Evolutionary conservation across 306 rosid species (phyloP).

Genomic region (Datisca glomerata): DNA sequence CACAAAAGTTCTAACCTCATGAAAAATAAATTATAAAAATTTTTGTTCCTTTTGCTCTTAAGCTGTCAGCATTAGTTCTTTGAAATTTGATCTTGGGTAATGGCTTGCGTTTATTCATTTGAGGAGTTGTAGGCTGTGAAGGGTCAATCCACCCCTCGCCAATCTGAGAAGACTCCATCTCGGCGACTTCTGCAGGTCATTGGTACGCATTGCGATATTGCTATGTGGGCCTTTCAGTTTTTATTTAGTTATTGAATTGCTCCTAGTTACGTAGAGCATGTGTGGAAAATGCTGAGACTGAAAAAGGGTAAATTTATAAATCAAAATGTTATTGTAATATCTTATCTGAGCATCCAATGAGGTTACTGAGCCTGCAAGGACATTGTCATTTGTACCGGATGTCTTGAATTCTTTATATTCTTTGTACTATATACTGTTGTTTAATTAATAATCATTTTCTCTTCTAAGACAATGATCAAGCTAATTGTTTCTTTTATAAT

Average conservation of each 20-base stretch:
- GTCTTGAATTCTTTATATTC: no score
- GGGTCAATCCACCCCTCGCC: constrained; percentile 58
- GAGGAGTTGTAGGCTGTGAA: constrained; percentile 41
- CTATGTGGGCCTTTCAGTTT: background rate
- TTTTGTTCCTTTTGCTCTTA: constrained; percentile 1
- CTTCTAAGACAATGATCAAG: background rate
- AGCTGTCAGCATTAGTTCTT: constrained; percentile 8
- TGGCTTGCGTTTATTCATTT: constrained; percentile 13
- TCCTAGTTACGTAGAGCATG: background rate
- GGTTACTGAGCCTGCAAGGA: no score
- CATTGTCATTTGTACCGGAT: no score
- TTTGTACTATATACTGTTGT: no score
- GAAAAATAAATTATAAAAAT: constrained; percentile 1
- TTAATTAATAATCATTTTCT: no score
- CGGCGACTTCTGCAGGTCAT: constrained; percentile 81
- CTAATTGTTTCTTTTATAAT: constrained; percentile 15
- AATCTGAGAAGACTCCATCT: constrained; percentile 49
- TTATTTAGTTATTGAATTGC: background rate
- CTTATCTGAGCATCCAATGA: no score
- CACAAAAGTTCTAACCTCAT: no score
- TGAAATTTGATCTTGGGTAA: constrained; percentile 7
- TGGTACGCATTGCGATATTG: constrained; percentile 46
- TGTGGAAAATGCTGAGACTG: no score
- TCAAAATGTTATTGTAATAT: no score
- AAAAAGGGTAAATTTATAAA: no score